phyloP scores from a whole-genome alignment of 78 protist genomes.

The Dictyostelium citrinum region DNA sequence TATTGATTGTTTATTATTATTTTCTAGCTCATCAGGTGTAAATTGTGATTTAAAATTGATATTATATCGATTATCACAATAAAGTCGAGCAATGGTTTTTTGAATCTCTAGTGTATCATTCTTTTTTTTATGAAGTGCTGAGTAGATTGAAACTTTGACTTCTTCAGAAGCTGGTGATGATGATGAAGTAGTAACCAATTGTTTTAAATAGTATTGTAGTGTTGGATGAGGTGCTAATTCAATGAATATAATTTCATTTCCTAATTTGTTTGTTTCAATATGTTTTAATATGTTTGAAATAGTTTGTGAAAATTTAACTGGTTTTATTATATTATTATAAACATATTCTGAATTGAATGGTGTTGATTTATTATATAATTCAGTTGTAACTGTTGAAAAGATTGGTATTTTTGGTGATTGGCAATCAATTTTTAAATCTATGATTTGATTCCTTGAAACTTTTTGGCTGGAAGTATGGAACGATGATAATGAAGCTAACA shows the following conservation, averaged over 20 bases:
- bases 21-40: background rate
- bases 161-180: background rate
- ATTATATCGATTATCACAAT: background rate
- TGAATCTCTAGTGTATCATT: background rate
- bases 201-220: background rate
- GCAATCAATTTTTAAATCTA: background rate
- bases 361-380: background rate
- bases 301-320: conserved; percentile 4
- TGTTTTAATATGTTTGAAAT: background rate
- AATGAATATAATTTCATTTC: background rate
- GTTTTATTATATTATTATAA: conserved; percentile 1
- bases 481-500: conserved; percentile 25
- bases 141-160: background rate
- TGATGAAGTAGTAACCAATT: background rate
- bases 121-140: background rate
- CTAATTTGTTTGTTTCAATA: background rate
- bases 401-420: conserved; percentile 23
- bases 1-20: background rate
- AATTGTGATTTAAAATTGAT: background rate
- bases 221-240: conserved; percentile 30
- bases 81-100: background rate
- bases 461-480: conserved; percentile 21
- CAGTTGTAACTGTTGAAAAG: conserved; percentile 32
- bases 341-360: background rate
- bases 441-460: background rate